Conservation (phyloP, 805 yeast genomes). For the Cyberlindnera meyerae region DNA sequence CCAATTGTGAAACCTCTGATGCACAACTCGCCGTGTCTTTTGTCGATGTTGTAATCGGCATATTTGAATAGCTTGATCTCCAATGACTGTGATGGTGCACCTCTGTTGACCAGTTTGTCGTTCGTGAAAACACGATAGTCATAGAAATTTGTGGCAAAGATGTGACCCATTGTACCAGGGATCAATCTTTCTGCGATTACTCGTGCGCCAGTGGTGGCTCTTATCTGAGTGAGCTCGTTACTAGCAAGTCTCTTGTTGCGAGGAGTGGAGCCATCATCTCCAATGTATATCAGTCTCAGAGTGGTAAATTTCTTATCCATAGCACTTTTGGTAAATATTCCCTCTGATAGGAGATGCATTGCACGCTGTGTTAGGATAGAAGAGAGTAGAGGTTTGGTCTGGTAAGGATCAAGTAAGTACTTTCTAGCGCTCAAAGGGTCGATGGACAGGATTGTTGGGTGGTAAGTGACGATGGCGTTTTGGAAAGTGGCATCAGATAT, state of each 20-base stretch:
- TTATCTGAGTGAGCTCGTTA: conserved; percentile 33
- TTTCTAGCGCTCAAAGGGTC: conserved; percentile 5
- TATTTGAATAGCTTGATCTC: conserved; percentile 51
- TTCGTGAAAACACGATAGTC: conserved; percentile 52
- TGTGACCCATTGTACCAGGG: conserved; percentile 49
- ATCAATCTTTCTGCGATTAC: conserved; percentile 46
- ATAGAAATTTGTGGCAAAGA: conserved; percentile 52
- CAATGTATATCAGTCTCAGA: conserved; percentile 24
- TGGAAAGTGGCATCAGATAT: conserved; percentile 8
- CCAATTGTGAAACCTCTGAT: conserved; percentile 68
- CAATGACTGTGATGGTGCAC: conserved; percentile 54
- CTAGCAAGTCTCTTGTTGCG: conserved; percentile 16
- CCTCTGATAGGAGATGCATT: conserved; percentile 20
- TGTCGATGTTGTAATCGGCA: conserved; percentile 28
- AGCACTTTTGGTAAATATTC: conserved; percentile 14
- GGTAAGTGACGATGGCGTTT: conserved; percentile 5
- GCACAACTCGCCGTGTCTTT: conserved; percentile 45
- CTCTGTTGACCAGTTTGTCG: conserved; percentile 36
- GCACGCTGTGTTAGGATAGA: conserved; percentile 20
- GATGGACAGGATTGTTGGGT: conserved; percentile 14
- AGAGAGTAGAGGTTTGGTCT: conserved; percentile 1
- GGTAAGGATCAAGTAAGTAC: conserved; percentile 6
- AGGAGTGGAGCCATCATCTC: conserved; percentile 3
- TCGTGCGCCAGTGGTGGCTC: conserved; percentile 45
- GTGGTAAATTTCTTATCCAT: conserved; percentile 31